phyloP scores from a whole-genome alignment of 2,329 filamentous ascomycete species.

The Pleurostoma richardsiae region DNA sequence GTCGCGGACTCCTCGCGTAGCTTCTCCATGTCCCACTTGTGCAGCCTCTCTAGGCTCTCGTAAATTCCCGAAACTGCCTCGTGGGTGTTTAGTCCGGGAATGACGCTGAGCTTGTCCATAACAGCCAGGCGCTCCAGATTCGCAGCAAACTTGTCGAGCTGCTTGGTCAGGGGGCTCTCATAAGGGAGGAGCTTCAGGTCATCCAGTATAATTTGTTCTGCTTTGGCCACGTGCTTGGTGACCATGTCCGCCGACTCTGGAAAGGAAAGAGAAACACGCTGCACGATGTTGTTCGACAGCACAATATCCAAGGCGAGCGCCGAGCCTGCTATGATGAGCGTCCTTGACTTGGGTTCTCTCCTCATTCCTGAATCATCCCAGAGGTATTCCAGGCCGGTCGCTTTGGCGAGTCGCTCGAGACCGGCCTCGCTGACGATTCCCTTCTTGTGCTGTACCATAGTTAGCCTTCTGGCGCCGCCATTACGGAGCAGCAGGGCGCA shows the following conservation, averaged over 20 bases:
- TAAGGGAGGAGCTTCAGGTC: slow-evolving; percentile 57
- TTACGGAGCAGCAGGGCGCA: slow-evolving; percentile 16
- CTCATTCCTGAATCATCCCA: slow-evolving; percentile 49
- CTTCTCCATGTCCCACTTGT: slow-evolving; percentile 62
- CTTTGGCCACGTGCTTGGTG: slow-evolving; percentile 54
- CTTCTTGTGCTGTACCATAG: slow-evolving; percentile 30
- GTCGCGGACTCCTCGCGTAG: slow-evolving; percentile 43
- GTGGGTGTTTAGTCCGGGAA: slow-evolving; percentile 67
- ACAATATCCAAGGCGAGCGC: slow-evolving; percentile 58
- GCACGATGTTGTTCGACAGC: slow-evolving; percentile 56
- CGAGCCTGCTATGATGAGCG: slow-evolving; percentile 57
- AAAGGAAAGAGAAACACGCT: slow-evolving; percentile 58
- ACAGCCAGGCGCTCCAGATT: slow-evolving; percentile 67
- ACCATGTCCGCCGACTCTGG: slow-evolving; percentile 54
- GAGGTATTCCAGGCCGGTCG: slow-evolving; percentile 60
- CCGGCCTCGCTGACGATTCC: slow-evolving; percentile 70
- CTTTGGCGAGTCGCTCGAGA: slow-evolving; percentile 64
- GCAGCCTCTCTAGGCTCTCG: slow-evolving; percentile 63
- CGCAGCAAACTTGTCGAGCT: slow-evolving; percentile 62
- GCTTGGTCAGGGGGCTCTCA: slow-evolving; percentile 64
- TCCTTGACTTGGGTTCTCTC: slow-evolving; percentile 43
- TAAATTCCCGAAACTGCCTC: slow-evolving; percentile 72
- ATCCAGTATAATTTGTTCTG: slow-evolving; percentile 59
- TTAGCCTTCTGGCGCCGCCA: slow-evolving; percentile 25
- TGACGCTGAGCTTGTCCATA: slow-evolving; percentile 67